phyloP scores from a whole-genome alignment of 73 alveolate species.

The Blepharisma japonicum region DNA sequence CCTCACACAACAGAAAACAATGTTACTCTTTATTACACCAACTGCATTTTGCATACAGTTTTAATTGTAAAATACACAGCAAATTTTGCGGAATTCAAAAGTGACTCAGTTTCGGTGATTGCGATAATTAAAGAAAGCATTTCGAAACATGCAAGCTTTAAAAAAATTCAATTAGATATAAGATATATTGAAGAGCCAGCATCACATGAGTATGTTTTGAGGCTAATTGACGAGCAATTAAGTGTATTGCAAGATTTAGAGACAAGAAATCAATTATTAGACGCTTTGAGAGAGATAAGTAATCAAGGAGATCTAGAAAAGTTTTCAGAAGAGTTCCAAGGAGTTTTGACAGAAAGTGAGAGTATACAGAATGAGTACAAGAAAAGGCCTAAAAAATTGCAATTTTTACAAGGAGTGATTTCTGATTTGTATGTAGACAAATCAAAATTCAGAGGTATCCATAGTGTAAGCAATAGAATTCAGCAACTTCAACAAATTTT shows the following conservation, averaged over 20 bases:
- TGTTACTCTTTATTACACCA: not conserved
- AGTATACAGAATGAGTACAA: slow-evolving; percentile 14
- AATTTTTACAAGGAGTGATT: slow-evolving; percentile 28
- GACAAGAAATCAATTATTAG: slow-evolving; percentile 21
- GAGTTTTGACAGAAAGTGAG: not conserved
- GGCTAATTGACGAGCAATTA: not conserved
- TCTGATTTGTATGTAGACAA: slow-evolving; percentile 31
- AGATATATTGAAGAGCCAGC: not conserved
- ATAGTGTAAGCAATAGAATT: not conserved
- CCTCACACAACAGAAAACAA: not conserved
- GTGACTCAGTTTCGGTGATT: not conserved
- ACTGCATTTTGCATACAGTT: slow-evolving; percentile 15
- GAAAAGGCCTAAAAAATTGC: slow-evolving; percentile 24
- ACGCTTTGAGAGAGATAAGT: slow-evolving; percentile 15
- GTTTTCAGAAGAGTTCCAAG: not conserved
- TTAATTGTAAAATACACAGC: not conserved
- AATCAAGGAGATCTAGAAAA: slow-evolving; percentile 12
- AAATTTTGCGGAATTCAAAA: not conserved
- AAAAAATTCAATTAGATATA: not conserved
- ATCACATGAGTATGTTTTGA: slow-evolving; percentile 10
- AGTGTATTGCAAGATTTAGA: slow-evolving; percentile 17
- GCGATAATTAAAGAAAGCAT: slow-evolving; percentile 28
- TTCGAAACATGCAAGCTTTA: slow-evolving; percentile 13
- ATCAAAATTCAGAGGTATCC: slow-evolving; percentile 11
- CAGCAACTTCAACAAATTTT: slow-evolving; percentile 1